Conservation (phyloP, 805 yeast species). For the Komagataella pseudopastoris region DNA sequence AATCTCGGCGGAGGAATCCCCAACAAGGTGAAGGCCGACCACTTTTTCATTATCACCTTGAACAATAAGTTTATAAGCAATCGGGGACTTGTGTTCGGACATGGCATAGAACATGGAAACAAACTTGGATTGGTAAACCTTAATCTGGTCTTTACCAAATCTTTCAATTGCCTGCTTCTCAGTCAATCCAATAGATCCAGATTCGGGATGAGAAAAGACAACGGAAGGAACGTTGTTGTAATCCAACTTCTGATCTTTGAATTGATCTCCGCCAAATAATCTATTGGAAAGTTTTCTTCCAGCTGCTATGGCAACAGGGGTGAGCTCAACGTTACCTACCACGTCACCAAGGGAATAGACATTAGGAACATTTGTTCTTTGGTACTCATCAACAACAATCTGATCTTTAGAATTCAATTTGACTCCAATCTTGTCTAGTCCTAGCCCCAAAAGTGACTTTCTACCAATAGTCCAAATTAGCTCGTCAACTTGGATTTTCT, state of each 20-base stretch:
- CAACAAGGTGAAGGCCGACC: slow-evolving; percentile 89
- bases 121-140: slow-evolving; percentile 72
- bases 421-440: slow-evolving; percentile 67
- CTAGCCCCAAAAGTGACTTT: slow-evolving; percentile 58
- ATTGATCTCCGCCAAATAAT: slow-evolving; percentile 68
- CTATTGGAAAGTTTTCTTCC: slow-evolving; percentile 92
- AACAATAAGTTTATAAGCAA: slow-evolving; percentile 68
- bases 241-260: slow-evolving; percentile 68
- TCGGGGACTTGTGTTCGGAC: slow-evolving; percentile 70
- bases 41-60: slow-evolving; percentile 80
- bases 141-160: slow-evolving; percentile 71
- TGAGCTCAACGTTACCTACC: slow-evolving; percentile 82
- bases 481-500: slow-evolving; percentile 53
- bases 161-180: slow-evolving; percentile 66
- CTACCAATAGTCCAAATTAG: slow-evolving; percentile 94
- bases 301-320: slow-evolving; percentile 98
- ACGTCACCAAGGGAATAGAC: slow-evolving; percentile 90
- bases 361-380: slow-evolving; percentile 58
- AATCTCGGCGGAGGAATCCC: slow-evolving; percentile 84
- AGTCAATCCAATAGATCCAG: slow-evolving; percentile 83
- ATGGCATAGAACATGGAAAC: slow-evolving; percentile 90
- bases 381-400: slow-evolving; percentile 77
- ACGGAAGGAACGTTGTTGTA: slow-evolving; percentile 83
- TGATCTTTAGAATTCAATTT: slow-evolving; percentile 45
- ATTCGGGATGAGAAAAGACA: slow-evolving; percentile 97